Percentiles rank a stretch among this genome's conserved stretches.
These are phyloP conservation scores for Laburnicola sp. DNA, from an alignment of 2,329 filamentous ascomycete species.

Conservation along the genomic window DNA sequence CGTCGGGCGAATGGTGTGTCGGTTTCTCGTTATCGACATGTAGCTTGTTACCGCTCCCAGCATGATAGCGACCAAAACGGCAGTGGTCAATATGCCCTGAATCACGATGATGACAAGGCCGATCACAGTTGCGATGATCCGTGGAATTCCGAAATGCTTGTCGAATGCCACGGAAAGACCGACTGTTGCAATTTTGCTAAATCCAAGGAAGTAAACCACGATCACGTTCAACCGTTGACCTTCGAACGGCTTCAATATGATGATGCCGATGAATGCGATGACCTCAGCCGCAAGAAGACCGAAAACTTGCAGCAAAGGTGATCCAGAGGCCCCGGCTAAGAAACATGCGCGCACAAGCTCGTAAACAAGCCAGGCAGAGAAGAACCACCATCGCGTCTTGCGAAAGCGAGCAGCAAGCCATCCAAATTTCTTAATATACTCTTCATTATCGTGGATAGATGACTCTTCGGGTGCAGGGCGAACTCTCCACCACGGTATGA, in stretches of 20 bases:
- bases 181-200: slow-evolving; percentile 71
- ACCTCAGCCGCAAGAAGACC: slow-evolving; percentile 70
- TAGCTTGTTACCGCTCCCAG: slow-evolving; percentile 70
- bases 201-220: slow-evolving; percentile 70
- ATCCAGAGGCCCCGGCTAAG: slow-evolving; percentile 66
- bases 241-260: slow-evolving; percentile 70
- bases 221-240: slow-evolving; percentile 68
- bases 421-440: slow-evolving; percentile 68
- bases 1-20: slow-evolving; percentile 63
- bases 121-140: slow-evolving; percentile 69
- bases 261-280: slow-evolving; percentile 61
- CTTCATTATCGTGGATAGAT: slow-evolving; percentile 64
- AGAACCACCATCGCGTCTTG: slow-evolving; percentile 76
- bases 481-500: slow-evolving; percentile 59
- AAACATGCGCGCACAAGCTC: slow-evolving; percentile 74
- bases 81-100: slow-evolving; percentile 68
- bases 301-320: slow-evolving; percentile 69
- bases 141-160: slow-evolving; percentile 62
- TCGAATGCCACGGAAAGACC: slow-evolving; percentile 72
- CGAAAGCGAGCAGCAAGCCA: slow-evolving; percentile 74
- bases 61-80: slow-evolving; percentile 66
- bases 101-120: slow-evolving; percentile 76
- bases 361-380: slow-evolving; percentile 69
- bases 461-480: slow-evolving; percentile 23
- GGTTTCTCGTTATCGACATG: slow-evolving; percentile 71